Evolutionary conservation across 2,329 filamentous ascomycete species (phyloP).

Genomic region (Penicillium fuscoglaucum): DNA sequence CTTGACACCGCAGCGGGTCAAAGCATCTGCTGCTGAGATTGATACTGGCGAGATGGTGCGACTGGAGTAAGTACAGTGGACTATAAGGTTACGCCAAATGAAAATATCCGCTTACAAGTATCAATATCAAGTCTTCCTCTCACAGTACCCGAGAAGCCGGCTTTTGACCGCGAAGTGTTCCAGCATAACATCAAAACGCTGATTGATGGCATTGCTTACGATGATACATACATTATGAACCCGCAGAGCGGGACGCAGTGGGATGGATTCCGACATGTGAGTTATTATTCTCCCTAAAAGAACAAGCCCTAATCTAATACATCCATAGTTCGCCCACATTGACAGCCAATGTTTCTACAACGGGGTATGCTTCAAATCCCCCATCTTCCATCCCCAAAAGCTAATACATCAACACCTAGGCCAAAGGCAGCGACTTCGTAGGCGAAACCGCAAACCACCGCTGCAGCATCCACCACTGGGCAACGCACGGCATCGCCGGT

Average conservation of each 20-base stretch:
- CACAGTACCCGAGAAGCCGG: constrained; percentile 53
- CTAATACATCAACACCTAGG: constrained; percentile 21
- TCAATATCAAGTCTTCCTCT: constrained; percentile 49
- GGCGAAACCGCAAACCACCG: constrained; percentile 38
- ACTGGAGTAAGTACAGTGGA: constrained; percentile 48
- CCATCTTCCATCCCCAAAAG: background rate
- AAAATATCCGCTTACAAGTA: background rate
- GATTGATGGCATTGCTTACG: constrained; percentile 39
- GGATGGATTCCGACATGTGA: constrained; percentile 53
- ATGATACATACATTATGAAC: constrained; percentile 51
- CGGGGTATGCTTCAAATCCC: constrained; percentile 29
- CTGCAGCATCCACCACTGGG: constrained; percentile 48
- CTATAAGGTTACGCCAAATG: background rate
- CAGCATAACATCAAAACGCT: constrained; percentile 55
- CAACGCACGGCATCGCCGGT: constrained; percentile 44
- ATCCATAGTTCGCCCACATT: constrained; percentile 40
- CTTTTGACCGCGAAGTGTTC: constrained; percentile 55
- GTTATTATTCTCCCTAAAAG: constrained; percentile 3
- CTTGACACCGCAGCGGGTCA: constrained; percentile 56
- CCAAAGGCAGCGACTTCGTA: constrained; percentile 38
- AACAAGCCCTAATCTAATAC: background rate
- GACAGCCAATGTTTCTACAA: constrained; percentile 44
- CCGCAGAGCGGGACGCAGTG: constrained; percentile 53
- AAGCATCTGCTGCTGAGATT: constrained; percentile 55
- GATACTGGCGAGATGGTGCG: constrained; percentile 57